Conservation (phyloP, 805 yeast genomes). For the Teunomyces barrocoloradensis region DNA sequence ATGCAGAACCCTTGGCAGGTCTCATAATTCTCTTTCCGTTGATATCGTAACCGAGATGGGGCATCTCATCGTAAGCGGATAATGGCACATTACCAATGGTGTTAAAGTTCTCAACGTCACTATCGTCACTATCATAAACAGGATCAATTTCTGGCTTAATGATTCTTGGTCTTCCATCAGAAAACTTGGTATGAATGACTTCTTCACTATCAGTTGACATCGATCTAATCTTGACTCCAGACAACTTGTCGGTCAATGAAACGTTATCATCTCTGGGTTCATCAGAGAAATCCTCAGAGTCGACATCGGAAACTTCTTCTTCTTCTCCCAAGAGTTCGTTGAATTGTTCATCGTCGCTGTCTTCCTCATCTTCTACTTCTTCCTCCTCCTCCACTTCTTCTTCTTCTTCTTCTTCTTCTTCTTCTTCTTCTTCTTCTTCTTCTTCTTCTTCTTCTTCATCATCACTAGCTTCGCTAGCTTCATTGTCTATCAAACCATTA, state of each 20-base stretch:
- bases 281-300: conserved; percentile 49
- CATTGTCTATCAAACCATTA: conserved; percentile 43
- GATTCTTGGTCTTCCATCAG: conserved; percentile 80
- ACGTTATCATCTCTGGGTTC: conserved; percentile 51
- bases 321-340: conserved; percentile 59
- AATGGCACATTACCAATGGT: conserved; percentile 93
- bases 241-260: conserved; percentile 52
- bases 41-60: conserved; percentile 94
- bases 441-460: conserved; percentile 34
- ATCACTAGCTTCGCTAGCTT: conserved; percentile 33
- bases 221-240: conserved; percentile 53
- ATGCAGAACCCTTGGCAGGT: conserved; percentile 95
- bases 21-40: conserved; percentile 98
- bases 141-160: conserved; percentile 91
- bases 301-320: conserved; percentile 41
- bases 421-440: conserved; percentile 12
- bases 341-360: conserved; percentile 59
- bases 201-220: conserved; percentile 38
- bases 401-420: conserved; percentile 13
- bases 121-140: conserved; percentile 90
- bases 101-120: conserved; percentile 75
- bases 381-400: conserved; percentile 13
- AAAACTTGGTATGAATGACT: conserved; percentile 43
- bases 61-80: conserved; percentile 93
- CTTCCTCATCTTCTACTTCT: conserved; percentile 20